phyloP scores from a whole-genome alignment of 352 stramenopile genomes.

The Phytophthora hybrid region DNA sequence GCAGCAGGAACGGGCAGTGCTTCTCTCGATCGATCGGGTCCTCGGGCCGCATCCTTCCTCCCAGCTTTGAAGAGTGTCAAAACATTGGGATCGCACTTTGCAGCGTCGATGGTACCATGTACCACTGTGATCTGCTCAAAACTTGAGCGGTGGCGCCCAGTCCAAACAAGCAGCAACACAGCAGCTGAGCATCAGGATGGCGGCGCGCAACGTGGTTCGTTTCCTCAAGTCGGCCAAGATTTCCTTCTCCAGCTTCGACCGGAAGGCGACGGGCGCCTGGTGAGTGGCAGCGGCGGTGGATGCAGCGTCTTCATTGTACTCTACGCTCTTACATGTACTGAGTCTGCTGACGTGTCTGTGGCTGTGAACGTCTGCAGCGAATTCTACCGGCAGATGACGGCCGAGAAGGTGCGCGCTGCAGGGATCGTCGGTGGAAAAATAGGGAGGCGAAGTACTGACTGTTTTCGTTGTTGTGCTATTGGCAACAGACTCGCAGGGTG shows the following conservation, averaged over 20 bases:
- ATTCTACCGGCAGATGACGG: constrained; percentile 87
- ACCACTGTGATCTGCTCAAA: not conserved
- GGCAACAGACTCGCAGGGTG: constrained; percentile 63
- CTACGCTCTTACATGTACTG: not conserved
- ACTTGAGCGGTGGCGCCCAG: constrained; percentile 36
- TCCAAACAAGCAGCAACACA: constrained; percentile 18
- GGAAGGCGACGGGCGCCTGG: constrained; percentile 76
- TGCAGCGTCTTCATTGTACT: not conserved
- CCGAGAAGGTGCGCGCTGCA: constrained; percentile 63
- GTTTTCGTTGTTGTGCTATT: not conserved
- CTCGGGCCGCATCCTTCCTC: constrained; percentile 34
- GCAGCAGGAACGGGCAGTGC: constrained; percentile 75
- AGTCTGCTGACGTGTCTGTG: constrained; percentile 11
- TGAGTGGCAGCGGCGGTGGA: constrained; percentile 35
- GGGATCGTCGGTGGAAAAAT: not conserved
- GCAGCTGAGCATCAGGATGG: constrained; percentile 62
- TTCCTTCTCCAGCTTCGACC: constrained; percentile 88
- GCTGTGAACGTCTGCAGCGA: constrained; percentile 50
- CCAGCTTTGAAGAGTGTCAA: not conserved
- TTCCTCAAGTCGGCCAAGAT: constrained; percentile 89
- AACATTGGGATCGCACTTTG: not conserved
- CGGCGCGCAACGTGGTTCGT: constrained; percentile 83
- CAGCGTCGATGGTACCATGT: not conserved
- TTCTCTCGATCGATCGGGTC: constrained; percentile 66
- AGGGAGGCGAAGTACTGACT: not conserved